Base-by-base conservation (phyloP, 805 yeast species). In the Saccharomyces paradoxus region DNA sequence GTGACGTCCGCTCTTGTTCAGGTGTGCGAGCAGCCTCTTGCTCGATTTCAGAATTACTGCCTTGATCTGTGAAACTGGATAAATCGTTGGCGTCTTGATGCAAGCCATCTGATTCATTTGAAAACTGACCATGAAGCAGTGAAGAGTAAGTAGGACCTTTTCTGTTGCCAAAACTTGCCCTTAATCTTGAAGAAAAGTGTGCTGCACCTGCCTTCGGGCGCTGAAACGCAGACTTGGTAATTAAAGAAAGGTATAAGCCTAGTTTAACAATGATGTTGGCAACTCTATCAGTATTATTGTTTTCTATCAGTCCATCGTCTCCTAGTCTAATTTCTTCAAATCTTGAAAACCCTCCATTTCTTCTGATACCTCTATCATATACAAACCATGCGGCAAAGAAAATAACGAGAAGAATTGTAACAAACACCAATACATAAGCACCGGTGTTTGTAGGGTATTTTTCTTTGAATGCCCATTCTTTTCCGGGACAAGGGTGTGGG, bases 291-390 rank as follows among this genome's bases (percentile, higher is more conserved):
- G 81, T 76, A 6, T 67, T 60, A 59, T 84, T 85, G 57, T 87
- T 81, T 64, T 86, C 91, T 49, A 85, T 79, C 4, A 56, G 78
- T 51, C 81, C 86, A 31, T 83, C 89, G 37, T 83, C 89, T 50
- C 89, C 96, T 48, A 91, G 76, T 59, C 95, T 77, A 56, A 91
- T 91, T 68, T 87, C 95, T 17, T 97, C 97, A 68, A 89, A 84
- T 61, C 87, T 77, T 32, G 81, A 71, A 67, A 85, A 82, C 0
- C 90, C 90, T 26, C 91, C 91, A 65, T 85, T 85, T 60, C 90
- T 76, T 55, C 88, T 81, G 56, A 88, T 82, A 52, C 95, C 96
- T 63, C 84, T 81, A 57, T 87, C 89, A 68, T 87, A 90, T 24
- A 89, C 82, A 66, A 88, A 81, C 79, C 82, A 84, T 1, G 84